These are phyloP conservation scores for Gnomoniopsis sp. DNA, from an alignment of 2,329 filamentous ascomycete genomes.

Conservation along the genomic window DNA sequence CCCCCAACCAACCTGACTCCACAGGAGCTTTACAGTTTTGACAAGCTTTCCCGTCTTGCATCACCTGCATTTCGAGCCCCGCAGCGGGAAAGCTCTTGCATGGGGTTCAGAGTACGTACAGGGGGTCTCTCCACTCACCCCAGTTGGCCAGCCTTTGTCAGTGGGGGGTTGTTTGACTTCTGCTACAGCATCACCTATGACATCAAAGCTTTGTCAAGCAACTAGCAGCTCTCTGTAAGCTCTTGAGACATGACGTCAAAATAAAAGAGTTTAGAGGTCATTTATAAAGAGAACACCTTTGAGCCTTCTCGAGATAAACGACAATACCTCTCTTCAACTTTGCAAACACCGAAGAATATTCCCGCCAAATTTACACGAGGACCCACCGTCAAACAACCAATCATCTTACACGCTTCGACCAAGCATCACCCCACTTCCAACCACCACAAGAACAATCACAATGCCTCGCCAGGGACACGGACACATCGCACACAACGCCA, in stretches of 20 bases:
- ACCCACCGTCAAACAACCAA: neutral
- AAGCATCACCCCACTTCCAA: neutral
- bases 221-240: neutral
- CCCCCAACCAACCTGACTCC: too few species aligned
- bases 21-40: too few species aligned
- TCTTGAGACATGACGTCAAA: neutral
- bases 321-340: too few species aligned
- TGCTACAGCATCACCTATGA: neutral
- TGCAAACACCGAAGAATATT: too few species aligned
- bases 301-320: neutral
- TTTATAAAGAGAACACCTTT: neutral
- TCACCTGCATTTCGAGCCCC: too few species aligned
- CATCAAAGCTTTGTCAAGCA: neutral
- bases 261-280: neutral
- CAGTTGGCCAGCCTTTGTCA: too few species aligned
- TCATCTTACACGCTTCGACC: neutral
- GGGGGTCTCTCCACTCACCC: too few species aligned
- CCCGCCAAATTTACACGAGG: too few species aligned
- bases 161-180: too few species aligned
- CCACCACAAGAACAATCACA: constrained; percentile 1
- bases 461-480: constrained; percentile 52
- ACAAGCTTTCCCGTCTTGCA: too few species aligned
- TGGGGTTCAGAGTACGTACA: too few species aligned
- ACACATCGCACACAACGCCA: constrained; percentile 40
- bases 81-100: too few species aligned